A percentile compares a stretch with the other conserved stretches of the same genome.
Evolutionary conservation across 2,329 filamentous ascomycete species (phyloP).

Genomic region (Colletotrichum incanum): DNA sequence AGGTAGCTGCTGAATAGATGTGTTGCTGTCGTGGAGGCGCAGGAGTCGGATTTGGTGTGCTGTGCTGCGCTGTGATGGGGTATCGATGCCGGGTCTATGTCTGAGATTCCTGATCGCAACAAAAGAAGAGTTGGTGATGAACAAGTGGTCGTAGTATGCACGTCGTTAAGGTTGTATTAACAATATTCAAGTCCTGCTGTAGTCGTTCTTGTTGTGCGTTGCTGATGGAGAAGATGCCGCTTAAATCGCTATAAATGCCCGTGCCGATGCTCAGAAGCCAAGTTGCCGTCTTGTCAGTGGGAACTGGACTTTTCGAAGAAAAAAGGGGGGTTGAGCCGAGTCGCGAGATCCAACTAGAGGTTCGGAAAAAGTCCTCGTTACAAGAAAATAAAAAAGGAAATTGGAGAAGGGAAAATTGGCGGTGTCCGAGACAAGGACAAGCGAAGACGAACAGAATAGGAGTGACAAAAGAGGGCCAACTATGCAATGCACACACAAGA

Average conservation of each 20-base stretch:
- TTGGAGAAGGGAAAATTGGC: background rate
- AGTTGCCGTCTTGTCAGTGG: background rate
- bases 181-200: constrained; percentile 14
- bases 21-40: background rate
- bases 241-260: constrained; percentile 14
- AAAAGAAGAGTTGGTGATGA: background rate
- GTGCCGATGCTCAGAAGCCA: background rate
- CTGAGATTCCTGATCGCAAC: background rate
- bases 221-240: background rate
- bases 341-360: background rate
- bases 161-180: constrained; percentile 8
- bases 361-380: background rate
- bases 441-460: background rate
- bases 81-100: constrained; percentile 43
- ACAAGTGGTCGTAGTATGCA: background rate
- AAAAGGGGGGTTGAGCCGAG: too few species aligned
- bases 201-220: background rate
- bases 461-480: background rate
- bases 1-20: background rate
- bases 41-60: constrained; percentile 5
- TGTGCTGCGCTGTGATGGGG: background rate
- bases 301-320: background rate
- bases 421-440: background rate
- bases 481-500: background rate
- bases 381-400: background rate